Evolutionary conservation across 495 filamentous ascomycete species (phyloP).

Genomic region (Apiosordaria backusii): DNA sequence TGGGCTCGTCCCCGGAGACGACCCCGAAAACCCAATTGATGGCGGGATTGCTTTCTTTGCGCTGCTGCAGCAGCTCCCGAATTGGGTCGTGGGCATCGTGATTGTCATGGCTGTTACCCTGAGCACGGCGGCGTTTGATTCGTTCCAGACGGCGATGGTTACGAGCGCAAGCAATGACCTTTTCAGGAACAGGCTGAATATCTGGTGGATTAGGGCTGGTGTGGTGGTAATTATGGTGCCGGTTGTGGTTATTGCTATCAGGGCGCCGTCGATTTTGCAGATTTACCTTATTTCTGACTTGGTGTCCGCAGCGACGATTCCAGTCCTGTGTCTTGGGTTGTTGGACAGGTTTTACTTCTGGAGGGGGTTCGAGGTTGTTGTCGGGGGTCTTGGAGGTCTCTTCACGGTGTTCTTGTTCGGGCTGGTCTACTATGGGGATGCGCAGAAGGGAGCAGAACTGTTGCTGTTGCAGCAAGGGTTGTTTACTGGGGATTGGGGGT

Average conservation of each 20-base stretch:
- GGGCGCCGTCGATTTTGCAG: constrained; percentile 65
- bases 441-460: constrained; percentile 58
- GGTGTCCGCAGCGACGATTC: constrained; percentile 65
- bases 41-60: constrained; percentile 71
- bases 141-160: constrained; percentile 72
- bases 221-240: constrained; percentile 68
- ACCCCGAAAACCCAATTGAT: constrained; percentile 45
- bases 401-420: constrained; percentile 74
- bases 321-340: constrained; percentile 63
- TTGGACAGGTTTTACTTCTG: constrained; percentile 62
- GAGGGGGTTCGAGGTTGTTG: constrained; percentile 69
- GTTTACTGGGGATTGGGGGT: constrained; percentile 68
- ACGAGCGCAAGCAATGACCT: constrained; percentile 70
- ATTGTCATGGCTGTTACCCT: constrained; percentile 71
- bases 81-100: constrained; percentile 72
- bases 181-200: constrained; percentile 69
- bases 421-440: constrained; percentile 63
- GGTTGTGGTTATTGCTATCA: constrained; percentile 64
- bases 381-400: constrained; percentile 67
- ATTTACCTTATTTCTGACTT: constrained; percentile 76
- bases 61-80: constrained; percentile 63
- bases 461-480: constrained; percentile 66
- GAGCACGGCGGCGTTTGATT: constrained; percentile 70
- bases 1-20: constrained; percentile 55
- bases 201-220: constrained; percentile 61